Conservation (phyloP, 1,139 yeast species). For the Lodderomyces pseudojiufengensis region DNA sequence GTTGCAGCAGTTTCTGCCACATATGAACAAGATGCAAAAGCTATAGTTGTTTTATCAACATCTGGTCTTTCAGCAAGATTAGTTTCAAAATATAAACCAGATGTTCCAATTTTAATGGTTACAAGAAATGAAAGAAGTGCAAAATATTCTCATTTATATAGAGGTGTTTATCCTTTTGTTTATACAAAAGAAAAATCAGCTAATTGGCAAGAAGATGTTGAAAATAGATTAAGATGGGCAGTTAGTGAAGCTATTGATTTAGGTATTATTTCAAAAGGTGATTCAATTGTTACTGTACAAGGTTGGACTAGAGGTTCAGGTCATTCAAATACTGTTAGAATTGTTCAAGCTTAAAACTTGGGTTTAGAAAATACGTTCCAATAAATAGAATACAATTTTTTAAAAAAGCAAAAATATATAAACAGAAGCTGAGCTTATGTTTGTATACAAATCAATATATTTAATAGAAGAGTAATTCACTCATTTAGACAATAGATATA, state of each 20-base stretch:
- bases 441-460: no score
- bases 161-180: conserved; percentile 98
- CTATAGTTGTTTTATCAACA: conserved; percentile 93
- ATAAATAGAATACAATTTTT: no score
- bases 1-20: conserved; percentile 96
- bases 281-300: conserved; percentile 89
- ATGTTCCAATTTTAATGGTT: conserved; percentile 96
- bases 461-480: no score
- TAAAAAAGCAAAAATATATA: no score
- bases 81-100: conserved; percentile 95
- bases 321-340: conserved; percentile 96
- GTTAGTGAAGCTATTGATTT: conserved; percentile 84
- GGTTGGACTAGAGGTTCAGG: conserved; percentile 99
- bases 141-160: conserved; percentile 90
- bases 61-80: conserved; percentile 95
- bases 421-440: no score
- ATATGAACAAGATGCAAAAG: conserved; percentile 94
- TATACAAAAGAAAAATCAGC: conserved; percentile 64
- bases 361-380: no score
- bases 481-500: no score
- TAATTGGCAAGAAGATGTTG: conserved; percentile 97
- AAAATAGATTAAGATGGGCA: conserved; percentile 91
- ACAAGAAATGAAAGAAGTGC: conserved; percentile 94
- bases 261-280: conserved; percentile 85
- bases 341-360: conserved; percentile 48